Evolutionary conservation across 257 asterid genomes (phyloP).

Genomic region (Mitragyna speciosa): DNA sequence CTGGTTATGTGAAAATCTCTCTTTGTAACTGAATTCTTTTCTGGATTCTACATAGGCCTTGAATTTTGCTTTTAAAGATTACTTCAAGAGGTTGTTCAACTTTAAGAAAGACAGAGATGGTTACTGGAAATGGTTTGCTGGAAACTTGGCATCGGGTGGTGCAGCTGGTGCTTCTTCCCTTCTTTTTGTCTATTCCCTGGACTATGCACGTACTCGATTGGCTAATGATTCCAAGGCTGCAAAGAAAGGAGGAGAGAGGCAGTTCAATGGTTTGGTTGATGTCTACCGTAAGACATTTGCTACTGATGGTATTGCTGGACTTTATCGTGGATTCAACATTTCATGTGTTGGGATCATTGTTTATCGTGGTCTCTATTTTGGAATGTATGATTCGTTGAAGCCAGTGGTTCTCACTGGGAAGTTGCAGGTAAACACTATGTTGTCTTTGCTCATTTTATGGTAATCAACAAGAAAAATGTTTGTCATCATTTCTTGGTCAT

Average conservation of each 20-base stretch:
- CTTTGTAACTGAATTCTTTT: not conserved
- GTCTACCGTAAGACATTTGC: slow-evolving; percentile 43
- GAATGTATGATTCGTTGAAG: slow-evolving; percentile 46
- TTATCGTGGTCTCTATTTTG: slow-evolving; percentile 51
- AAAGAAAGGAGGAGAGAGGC: slow-evolving; percentile 42
- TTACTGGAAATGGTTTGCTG: slow-evolving; percentile 51
- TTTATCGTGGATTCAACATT: slow-evolving; percentile 48
- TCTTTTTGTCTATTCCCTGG: slow-evolving; percentile 47
- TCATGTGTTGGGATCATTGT: slow-evolving; percentile 52
- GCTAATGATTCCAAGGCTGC: slow-evolving; percentile 50
- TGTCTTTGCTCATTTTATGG: not conserved
- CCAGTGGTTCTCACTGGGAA: slow-evolving; percentile 40
- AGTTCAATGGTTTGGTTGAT: slow-evolving; percentile 47
- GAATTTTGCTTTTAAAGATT: slow-evolving; percentile 47
- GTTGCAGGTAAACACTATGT: slow-evolving; percentile 27
- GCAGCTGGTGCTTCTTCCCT: slow-evolving; percentile 54
- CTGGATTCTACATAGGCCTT: slow-evolving; percentile 31
- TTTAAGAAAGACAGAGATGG: slow-evolving; percentile 44
- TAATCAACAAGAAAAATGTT: not conserved
- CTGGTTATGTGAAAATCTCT: not conserved
- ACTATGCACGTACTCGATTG: slow-evolving; percentile 45
- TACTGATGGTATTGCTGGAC: slow-evolving; percentile 47
- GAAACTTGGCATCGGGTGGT: slow-evolving; percentile 46
- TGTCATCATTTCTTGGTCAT: not conserved
- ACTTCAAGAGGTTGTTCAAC: slow-evolving; percentile 46